Conservation (phyloP, 768 basidiomycete genomes). For the Punctularia strigosozonata region DNA sequence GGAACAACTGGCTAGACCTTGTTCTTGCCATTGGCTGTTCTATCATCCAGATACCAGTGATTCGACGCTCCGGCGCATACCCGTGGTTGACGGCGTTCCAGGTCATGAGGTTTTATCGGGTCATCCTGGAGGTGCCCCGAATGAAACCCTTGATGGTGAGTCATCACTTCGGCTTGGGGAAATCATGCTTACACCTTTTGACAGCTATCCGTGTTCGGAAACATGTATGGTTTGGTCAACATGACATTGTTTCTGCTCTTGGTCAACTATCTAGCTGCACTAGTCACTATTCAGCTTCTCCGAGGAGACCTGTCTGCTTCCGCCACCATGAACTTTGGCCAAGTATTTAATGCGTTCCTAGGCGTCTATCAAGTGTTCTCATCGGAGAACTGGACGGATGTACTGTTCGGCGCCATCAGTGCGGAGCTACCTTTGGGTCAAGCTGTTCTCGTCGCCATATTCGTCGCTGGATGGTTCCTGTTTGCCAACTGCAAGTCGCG, state of each 20-base stretch:
- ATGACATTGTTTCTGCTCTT: slow-evolving; percentile 86
- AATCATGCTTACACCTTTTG: slow-evolving; percentile 1
- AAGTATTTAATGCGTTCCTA: slow-evolving; percentile 77
- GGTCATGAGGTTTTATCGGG: slow-evolving; percentile 79
- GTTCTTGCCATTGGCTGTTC: slow-evolving; percentile 63
- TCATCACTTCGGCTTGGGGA: slow-evolving; percentile 4
- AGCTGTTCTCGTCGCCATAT: slow-evolving; percentile 54
- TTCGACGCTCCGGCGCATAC: slow-evolving; percentile 53
- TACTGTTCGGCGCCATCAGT: slow-evolving; percentile 48
- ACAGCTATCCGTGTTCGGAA: slow-evolving; percentile 82
- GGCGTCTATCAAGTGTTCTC: slow-evolving; percentile 85
- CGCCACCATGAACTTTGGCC: slow-evolving; percentile 59
- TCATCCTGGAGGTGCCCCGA: slow-evolving; percentile 80
- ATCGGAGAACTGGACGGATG: slow-evolving; percentile 88
- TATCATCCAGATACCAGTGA: slow-evolving; percentile 76
- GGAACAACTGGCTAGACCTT: slow-evolving; percentile 63
- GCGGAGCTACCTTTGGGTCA: slow-evolving; percentile 61
- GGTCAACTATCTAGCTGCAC: slow-evolving; percentile 76
- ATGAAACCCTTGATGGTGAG: slow-evolving; percentile 82
- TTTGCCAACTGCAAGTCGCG: slow-evolving; percentile 75
- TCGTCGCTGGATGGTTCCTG: slow-evolving; percentile 75
- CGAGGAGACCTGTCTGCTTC: slow-evolving; percentile 62
- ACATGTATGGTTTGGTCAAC: slow-evolving; percentile 82
- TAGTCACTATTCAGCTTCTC: slow-evolving; percentile 75
- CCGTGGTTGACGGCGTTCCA: slow-evolving; percentile 89